Conservation (phyloP, 306 rosid genomes). For the Betula pendula region DNA sequence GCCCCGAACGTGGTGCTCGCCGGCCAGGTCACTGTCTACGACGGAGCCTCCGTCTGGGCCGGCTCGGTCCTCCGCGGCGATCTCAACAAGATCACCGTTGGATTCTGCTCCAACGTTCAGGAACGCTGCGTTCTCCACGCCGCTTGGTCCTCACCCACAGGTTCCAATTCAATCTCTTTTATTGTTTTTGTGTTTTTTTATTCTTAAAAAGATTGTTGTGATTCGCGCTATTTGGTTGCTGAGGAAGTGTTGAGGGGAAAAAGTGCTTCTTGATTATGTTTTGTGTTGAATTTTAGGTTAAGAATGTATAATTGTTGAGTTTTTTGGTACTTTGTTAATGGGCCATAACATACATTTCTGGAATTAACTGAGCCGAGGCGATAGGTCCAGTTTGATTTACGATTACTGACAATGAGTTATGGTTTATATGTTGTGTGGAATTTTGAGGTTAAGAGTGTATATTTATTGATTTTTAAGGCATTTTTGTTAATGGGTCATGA, state of each 20-base stretch:
- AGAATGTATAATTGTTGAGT: too few species aligned
- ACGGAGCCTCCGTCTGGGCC: slow-evolving; percentile 95
- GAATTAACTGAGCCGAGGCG: too few species aligned
- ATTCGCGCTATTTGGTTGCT: neutral
- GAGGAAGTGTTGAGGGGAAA: neutral
- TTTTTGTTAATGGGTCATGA: neutral
- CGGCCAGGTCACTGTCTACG: slow-evolving; percentile 89
- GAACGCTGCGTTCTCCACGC: slow-evolving; percentile 93
- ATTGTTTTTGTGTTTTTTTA: neutral
- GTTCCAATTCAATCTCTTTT: slow-evolving; percentile 33
- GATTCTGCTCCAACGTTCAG: slow-evolving; percentile 92
- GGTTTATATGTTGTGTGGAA: neutral
- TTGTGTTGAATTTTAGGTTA: neutral
- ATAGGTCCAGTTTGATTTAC: too few species aligned
- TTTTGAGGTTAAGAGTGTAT: neutral
- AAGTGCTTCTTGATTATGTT: neutral
- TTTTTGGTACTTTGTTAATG: too few species aligned
- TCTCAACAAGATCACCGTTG: slow-evolving; percentile 92
- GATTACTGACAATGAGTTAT: too few species aligned
- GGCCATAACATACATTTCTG: neutral
- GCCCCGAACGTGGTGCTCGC: slow-evolving; percentile 97
- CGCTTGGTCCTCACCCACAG: slow-evolving; percentile 98
- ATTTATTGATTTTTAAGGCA: neutral
- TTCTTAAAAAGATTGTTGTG: neutral
- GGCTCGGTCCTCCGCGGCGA: slow-evolving; percentile 95